Conservation (phyloP, 306 rosid genomes). For the Rosa persica region DNA sequence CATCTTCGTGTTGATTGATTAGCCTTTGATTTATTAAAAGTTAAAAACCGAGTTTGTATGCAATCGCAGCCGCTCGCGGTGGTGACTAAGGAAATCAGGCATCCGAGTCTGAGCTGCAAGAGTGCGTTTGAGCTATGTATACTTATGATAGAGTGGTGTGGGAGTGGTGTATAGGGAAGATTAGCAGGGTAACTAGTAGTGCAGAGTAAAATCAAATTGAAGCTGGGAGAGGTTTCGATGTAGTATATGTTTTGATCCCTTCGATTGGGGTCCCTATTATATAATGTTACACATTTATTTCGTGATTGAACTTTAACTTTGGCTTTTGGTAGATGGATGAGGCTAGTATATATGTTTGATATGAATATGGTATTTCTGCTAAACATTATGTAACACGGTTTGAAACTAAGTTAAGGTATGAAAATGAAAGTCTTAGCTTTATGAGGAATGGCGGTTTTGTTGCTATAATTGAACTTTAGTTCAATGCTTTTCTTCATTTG, state of each 20-base stretch:
- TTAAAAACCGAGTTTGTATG: background rate
- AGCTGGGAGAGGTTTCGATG: background rate
- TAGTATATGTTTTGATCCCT: background rate
- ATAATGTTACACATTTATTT: background rate
- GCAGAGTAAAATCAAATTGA: background rate
- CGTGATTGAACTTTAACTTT: background rate
- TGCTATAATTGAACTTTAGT: background rate
- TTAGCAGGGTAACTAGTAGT: background rate
- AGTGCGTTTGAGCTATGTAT: constrained; percentile 28
- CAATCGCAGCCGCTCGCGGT: constrained; percentile 54
- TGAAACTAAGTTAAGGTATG: no score
- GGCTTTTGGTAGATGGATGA: background rate
- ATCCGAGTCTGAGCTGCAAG: constrained; percentile 39
- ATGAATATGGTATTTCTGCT: background rate
- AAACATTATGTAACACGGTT: no score
- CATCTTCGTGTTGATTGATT: constrained; percentile 43
- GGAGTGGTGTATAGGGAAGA: constrained; percentile 12
- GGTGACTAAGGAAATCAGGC: constrained; percentile 18
- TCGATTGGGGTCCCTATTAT: background rate
- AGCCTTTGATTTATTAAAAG: background rate
- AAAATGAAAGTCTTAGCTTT: no score
- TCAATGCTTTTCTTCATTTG: background rate
- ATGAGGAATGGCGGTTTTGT: background rate
- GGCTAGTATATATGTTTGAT: background rate
- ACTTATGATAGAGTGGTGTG: constrained; percentile 9